A percentile compares a stretch with the other conserved stretches of the same genome.
phyloP scores from a whole-genome alignment of 805 yeast species.

The Debaryomyces tyrocola region DNA sequence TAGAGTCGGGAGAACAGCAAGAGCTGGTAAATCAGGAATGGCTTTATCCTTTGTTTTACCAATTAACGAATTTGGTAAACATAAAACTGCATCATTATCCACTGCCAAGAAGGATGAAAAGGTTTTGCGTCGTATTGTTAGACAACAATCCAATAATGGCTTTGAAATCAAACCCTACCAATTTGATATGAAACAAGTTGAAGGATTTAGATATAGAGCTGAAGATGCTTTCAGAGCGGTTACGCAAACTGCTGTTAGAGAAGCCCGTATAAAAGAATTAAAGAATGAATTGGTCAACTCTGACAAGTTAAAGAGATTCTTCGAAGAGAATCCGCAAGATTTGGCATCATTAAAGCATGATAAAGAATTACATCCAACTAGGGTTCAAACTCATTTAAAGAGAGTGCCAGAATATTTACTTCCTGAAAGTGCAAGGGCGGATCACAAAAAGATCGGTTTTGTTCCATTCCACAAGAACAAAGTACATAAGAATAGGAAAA shows the following conservation, averaged over 20 bases:
- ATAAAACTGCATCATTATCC: slow-evolving; percentile 71
- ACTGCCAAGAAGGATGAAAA: slow-evolving; percentile 85
- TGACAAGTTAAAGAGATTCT: slow-evolving; percentile 88
- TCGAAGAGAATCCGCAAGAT: slow-evolving; percentile 97
- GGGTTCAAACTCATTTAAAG: slow-evolving; percentile 82
- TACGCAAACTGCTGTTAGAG: slow-evolving; percentile 84
- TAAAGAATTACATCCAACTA: slow-evolving; percentile 77
- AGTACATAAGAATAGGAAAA: slow-evolving; percentile 44
- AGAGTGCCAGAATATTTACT: slow-evolving; percentile 89
- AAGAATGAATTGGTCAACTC: slow-evolving; percentile 83
- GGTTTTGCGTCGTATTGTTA: slow-evolving; percentile 71
- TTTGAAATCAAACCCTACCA: slow-evolving; percentile 81
- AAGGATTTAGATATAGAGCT: slow-evolving; percentile 92
- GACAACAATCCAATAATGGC: slow-evolving; percentile 73
- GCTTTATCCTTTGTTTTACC: slow-evolving; percentile 91
- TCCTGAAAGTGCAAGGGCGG: slow-evolving; percentile 71
- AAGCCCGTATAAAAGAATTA: slow-evolving; percentile 88
- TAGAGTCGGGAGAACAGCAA: slow-evolving; percentile 95
- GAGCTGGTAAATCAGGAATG: slow-evolving; percentile 95
- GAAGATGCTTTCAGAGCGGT: slow-evolving; percentile 97
- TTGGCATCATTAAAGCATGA: slow-evolving; percentile 87
- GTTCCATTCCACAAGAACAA: slow-evolving; percentile 67
- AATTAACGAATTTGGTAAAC: slow-evolving; percentile 80
- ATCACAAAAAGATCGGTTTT: slow-evolving; percentile 59
- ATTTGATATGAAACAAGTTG: slow-evolving; percentile 88